Base-by-base conservation (phyloP, 352 stramenopile genomes). In the Phytophthora pini region DNA sequence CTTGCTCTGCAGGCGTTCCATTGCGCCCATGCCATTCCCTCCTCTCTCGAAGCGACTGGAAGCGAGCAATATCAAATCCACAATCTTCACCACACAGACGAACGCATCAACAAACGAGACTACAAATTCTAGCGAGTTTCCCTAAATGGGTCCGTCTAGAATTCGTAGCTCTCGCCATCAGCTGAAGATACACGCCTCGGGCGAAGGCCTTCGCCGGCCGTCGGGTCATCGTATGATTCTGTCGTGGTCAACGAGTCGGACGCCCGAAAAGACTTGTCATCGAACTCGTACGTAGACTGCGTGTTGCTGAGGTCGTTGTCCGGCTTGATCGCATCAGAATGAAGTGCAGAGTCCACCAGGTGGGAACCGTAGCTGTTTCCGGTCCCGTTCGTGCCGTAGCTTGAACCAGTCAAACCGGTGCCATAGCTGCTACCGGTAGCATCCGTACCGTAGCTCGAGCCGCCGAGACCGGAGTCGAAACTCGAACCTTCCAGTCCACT, bases 121-220 rank as follows among this genome's bases (percentile, higher is more conserved):
- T 34, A 55, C 40, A 52, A 63, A 60, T 51, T 59, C 39, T 69
- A 56, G 9, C n/a, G 24, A 20, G 17, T 20, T 20, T 20, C 17
- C 17, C 17, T 20, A 20, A 17, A 60, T 12, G 36, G 34, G n/a
- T 8, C 27, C 43, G 24, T 50, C 56, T 88, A 92, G 53, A 92
- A 92, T 70, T 92, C 83, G 69, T 92, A 92, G 58, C 72, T 87
- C 65, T 89, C 79, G 27, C 80, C 83, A 47, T 87, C 79, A 24
- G 68, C 63, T 48, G 79, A 88, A 44, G 79, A 76, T 27, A 77
- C 82, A 47, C 79, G 74, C 57, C 45, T 60, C 20, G 76, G 61
- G 34, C 77, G 75, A 47, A 68, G 27, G 4, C 55, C 52, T 20
- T 70, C 40, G 54, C 40, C 58, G 15, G 55, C 17, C 29, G 52